Evolutionary conservation across 148 eudicot species (phyloP), one percentile per base, ranked within the genome.

Genomic region (Rheum nobile): DNA sequence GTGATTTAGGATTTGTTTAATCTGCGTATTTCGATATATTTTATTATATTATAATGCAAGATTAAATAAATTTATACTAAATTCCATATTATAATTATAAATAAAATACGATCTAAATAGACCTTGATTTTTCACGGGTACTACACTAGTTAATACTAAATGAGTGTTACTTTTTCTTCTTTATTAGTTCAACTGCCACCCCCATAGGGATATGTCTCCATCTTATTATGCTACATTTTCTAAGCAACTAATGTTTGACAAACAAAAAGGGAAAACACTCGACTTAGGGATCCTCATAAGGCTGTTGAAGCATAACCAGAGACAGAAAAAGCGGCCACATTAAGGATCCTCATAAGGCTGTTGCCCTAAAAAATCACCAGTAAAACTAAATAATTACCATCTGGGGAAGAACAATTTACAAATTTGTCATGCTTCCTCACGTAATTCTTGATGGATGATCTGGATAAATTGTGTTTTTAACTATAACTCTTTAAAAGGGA

Each of bases 221-320:
- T 3, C 35, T 61, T 19, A 28, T 26, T 29, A 28, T 29, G 19
- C 67, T 61, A 61, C 1, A 61, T 61, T 28, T 61, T 61, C 67
- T 28, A 61, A 61, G 35, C 39, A 65, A 65, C 70, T 37, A 65
- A 16, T 32, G 41, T 65, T 65, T 65, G 70, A 32, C 70, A 32
- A 65, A 31, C 22, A 34, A 31, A 29, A 13, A 65, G 70, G 70
- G 21, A 41, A 11, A 11, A 65, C 8, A 34, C 70, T 16, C 32
- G 39, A 65, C 32, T 65, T 65, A n/a, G n/a, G n/a, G n/a, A n/a
- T n/a, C n/a, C n/a, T n/a, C n/a, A n/a, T n/a, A n/a, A n/a, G n/a
- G n/a, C n/a, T n/a, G 92, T 83, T 19, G 99, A 95, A 67, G 99
- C 96, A 85, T 95, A 95, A 69, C 96, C 96, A 76, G 99, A 95